Evolutionary conservation across 2,329 filamentous ascomycete genomes (phyloP).

Genomic region (Xylariaceae sp.): DNA sequence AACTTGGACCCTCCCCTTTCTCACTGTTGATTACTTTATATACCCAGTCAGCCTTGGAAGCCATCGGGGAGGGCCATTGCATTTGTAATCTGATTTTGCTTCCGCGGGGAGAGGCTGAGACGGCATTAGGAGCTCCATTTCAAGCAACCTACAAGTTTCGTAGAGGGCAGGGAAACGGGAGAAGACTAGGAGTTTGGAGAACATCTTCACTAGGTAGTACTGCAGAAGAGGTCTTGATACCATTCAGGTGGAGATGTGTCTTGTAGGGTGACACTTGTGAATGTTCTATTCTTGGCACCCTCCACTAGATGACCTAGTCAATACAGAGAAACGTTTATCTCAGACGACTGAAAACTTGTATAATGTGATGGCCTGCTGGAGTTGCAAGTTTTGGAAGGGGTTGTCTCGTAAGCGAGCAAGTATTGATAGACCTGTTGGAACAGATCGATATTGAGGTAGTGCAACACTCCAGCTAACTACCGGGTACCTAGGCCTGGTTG

Average conservation of each 20-base stretch:
- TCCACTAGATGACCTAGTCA: constrained; percentile 5
- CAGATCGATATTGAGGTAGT: too few species aligned
- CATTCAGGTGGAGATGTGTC: constrained; percentile 14
- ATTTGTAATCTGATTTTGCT: constrained; percentile 22
- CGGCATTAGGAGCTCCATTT: constrained; percentile 10
- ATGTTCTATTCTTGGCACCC: not conserved
- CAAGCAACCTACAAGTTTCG: constrained; percentile 18
- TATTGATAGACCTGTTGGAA: too few species aligned
- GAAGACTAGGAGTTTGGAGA: constrained; percentile 5
- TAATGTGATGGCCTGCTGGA: too few species aligned
- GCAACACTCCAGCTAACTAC: too few species aligned
- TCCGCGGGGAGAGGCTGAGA: not conserved
- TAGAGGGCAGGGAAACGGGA: constrained; percentile 5
- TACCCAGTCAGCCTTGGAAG: constrained; percentile 32
- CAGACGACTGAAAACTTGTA: too few species aligned
- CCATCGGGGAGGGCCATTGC: constrained; percentile 26
- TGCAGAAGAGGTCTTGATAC: constrained; percentile 11
- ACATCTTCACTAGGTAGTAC: constrained; percentile 10
- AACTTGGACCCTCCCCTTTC: constrained; percentile 27
- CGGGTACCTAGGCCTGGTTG: too few species aligned
- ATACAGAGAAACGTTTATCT: constrained; percentile 6
- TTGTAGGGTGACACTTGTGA: not conserved
- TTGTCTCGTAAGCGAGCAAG: too few species aligned
- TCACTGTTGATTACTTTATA: constrained; percentile 36
- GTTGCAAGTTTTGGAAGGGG: too few species aligned